Evolutionary conservation across 805 yeast genomes (phyloP).

Genomic region (Wickerhamiella occidentalis): DNA sequence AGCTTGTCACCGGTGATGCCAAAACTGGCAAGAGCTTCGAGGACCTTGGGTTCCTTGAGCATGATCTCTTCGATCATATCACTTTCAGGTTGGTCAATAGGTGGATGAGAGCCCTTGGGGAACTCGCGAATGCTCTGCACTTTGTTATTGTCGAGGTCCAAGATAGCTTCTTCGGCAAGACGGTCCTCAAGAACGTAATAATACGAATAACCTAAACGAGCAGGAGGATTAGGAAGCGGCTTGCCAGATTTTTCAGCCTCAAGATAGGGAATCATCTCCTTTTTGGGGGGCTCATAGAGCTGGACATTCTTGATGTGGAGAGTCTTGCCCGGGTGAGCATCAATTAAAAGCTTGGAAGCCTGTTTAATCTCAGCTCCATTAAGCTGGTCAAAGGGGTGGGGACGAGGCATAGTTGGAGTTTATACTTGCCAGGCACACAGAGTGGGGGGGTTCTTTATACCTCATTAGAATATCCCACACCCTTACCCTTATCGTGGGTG

Average conservation of each 20-base stretch:
- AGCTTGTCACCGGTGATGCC: conserved; percentile 25
- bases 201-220: conserved; percentile 52
- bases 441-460: neutral
- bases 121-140: conserved; percentile 43
- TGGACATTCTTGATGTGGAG: conserved; percentile 27
- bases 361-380: conserved; percentile 24
- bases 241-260: conserved; percentile 49
- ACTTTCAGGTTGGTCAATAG: conserved; percentile 45
- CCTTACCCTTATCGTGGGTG: neutral
- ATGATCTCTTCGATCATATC: conserved; percentile 14
- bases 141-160: conserved; percentile 51
- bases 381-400: conserved; percentile 29
- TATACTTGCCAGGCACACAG: neutral
- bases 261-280: conserved; percentile 51
- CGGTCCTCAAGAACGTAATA: conserved; percentile 44
- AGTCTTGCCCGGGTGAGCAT: conserved; percentile 23
- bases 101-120: conserved; percentile 57
- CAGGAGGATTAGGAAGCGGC: conserved; percentile 42
- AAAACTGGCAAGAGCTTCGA: conserved; percentile 79
- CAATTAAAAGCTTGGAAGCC: conserved; percentile 22
- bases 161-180: conserved; percentile 55
- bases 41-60: conserved; percentile 81
- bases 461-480: neutral
- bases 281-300: conserved; percentile 60
- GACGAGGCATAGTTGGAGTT: neutral